phyloP scores from a whole-genome alignment of 306 rosid genomes.

The Spatholobus suberectus region DNA sequence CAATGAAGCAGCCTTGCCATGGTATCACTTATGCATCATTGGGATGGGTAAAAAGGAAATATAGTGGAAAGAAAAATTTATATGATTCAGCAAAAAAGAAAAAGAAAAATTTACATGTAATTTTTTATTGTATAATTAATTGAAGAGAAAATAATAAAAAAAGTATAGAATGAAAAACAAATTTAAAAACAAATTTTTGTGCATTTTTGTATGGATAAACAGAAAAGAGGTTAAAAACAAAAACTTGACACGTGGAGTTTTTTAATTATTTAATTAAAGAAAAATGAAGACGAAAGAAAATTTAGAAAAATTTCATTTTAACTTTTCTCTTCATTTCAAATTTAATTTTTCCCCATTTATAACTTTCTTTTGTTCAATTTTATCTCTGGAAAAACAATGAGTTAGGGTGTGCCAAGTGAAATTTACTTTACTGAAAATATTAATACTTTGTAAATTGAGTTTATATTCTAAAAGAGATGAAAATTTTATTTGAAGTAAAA shows the following conservation, averaged over 20 bases:
- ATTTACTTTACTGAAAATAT: too few relatives aligned
- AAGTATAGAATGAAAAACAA: too few relatives aligned
- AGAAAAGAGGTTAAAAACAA: neutral
- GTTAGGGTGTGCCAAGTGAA: neutral
- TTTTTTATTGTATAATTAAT: too few relatives aligned
- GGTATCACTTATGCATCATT: neutral
- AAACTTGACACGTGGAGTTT: neutral
- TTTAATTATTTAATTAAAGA: too few relatives aligned
- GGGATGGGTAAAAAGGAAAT: neutral
- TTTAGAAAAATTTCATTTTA: neutral
- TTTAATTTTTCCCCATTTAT: too few relatives aligned
- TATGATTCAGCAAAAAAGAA: too few relatives aligned
- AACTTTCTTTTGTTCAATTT: neutral
- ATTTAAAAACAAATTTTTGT: too few relatives aligned
- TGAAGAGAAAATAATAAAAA: too few relatives aligned
- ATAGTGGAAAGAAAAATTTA: neutral
- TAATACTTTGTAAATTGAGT: neutral
- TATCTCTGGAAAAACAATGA: neutral
- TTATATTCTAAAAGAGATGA: neutral
- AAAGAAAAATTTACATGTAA: too few relatives aligned
- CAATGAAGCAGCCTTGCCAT: neutral
- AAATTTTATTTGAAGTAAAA: too few relatives aligned
- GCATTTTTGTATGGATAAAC: neutral
- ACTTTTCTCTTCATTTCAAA: neutral
- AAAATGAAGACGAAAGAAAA: neutral